These are phyloP conservation scores for Mangifera indica DNA, from an alignment of 345 rosid species.

Conservation along the genomic window DNA sequence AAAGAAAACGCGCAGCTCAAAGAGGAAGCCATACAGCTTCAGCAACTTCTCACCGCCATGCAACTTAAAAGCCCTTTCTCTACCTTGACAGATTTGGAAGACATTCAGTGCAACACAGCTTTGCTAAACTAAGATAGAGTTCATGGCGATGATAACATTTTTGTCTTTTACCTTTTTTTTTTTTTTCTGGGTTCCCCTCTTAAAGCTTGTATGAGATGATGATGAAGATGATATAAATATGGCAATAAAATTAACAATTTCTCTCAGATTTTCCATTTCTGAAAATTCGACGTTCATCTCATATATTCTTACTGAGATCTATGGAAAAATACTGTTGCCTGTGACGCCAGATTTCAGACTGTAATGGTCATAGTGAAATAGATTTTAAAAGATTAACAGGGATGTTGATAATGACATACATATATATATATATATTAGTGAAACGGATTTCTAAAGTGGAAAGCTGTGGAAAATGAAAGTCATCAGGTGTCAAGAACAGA, in stretches of 20 bases:
- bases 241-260: constrained; percentile 19
- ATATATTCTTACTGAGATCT: too few species aligned
- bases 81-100: constrained; percentile 47
- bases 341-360: too few species aligned
- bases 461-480: neutral
- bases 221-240: neutral
- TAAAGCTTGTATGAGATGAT: constrained; percentile 20
- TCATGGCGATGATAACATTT: constrained; percentile 1
- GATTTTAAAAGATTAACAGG: neutral
- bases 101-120: constrained; percentile 34
- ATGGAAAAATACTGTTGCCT: too few species aligned
- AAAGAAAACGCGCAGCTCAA: constrained; percentile 76
- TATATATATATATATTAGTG: too few species aligned
- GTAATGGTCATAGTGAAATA: neutral
- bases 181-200: constrained; percentile 21
- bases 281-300: too few species aligned
- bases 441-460: neutral
- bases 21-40: constrained; percentile 64
- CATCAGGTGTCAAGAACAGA: constrained; percentile 9
- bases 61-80: constrained; percentile 55
- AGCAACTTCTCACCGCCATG: constrained; percentile 58
- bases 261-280: too few species aligned
- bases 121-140: constrained; percentile 28
- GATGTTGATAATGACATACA: neutral
- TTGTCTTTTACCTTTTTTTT: neutral